A percentile compares a stretch with the other conserved stretches of the same genome.
These are phyloP conservation scores for Candida sakaeoensis DNA, from an alignment of 805 yeast species.

Conservation along the genomic window DNA sequence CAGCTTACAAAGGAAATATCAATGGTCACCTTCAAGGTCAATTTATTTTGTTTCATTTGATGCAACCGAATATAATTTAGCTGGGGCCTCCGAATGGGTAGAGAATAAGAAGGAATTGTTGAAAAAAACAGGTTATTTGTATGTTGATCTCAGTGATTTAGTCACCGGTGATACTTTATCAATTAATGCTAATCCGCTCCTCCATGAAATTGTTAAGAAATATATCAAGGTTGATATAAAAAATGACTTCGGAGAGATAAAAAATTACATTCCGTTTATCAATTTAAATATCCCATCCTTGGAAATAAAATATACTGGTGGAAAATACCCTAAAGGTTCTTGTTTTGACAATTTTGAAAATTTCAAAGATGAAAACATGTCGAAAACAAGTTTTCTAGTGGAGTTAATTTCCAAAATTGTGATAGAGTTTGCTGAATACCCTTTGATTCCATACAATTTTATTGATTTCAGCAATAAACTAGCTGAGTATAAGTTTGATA, in stretches of 20 bases:
- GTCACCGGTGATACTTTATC: constrained; percentile 52
- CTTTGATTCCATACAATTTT: constrained; percentile 70
- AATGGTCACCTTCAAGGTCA: constrained; percentile 82
- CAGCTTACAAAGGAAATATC: constrained; percentile 54
- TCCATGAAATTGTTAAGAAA: constrained; percentile 46
- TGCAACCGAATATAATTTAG: constrained; percentile 73
- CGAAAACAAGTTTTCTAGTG: constrained; percentile 52
- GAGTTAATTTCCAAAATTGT: constrained; percentile 51
- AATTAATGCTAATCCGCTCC: constrained; percentile 62
- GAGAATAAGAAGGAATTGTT: constrained; percentile 53
- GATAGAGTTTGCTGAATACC: constrained; percentile 66
- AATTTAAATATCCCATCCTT: constrained; percentile 68
- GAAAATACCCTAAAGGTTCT: constrained; percentile 47
- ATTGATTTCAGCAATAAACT: constrained; percentile 43
- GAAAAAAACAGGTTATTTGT: constrained; percentile 58
- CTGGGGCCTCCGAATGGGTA: constrained; percentile 81
- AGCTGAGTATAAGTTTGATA: constrained; percentile 41
- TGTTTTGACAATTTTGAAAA: constrained; percentile 64
- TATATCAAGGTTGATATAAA: constrained; percentile 26
- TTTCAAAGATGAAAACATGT: constrained; percentile 57
- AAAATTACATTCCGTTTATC: constrained; percentile 69
- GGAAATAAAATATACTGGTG: constrained; percentile 49
- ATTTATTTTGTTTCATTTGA: constrained; percentile 83
- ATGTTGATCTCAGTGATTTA: constrained; percentile 70
- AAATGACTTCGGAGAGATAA: constrained; percentile 39